Conservation (phyloP, 306 rosid species). For the Trichosanthes cucumerina region DNA sequence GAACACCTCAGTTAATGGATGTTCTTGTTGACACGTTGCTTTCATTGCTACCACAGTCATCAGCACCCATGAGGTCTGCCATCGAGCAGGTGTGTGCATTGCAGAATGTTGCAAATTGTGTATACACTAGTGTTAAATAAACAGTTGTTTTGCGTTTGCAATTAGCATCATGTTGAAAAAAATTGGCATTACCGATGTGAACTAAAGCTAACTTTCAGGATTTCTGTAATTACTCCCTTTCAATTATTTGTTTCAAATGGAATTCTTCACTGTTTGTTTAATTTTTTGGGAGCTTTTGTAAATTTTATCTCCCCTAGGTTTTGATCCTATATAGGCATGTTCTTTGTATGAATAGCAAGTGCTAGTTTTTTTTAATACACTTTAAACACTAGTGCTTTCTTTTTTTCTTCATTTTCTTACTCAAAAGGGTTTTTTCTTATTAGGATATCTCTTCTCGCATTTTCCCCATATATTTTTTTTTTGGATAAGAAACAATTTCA, state of each 20-base stretch:
- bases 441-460: neutral
- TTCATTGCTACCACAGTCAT: slow-evolving; percentile 83
- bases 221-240: neutral
- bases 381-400: neutral
- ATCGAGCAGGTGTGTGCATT: slow-evolving; percentile 69
- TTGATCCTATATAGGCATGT: neutral
- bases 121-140: neutral
- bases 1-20: slow-evolving; percentile 63
- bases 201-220: neutral
- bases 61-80: slow-evolving; percentile 75
- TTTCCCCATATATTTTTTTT: too few species aligned
- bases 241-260: neutral
- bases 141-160: neutral
- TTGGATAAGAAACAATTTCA: too few species aligned
- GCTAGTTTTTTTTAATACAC: neutral
- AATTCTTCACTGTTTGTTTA: neutral
- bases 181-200: neutral
- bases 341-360: neutral
- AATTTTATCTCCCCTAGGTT: neutral
- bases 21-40: slow-evolving; percentile 94
- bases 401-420: neutral
- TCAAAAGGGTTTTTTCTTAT: neutral
- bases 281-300: neutral
- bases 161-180: neutral
- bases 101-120: slow-evolving; percentile 7